Evolutionary conservation across 768 basidiomycete species (phyloP).

Genomic region (Neoboletus magnificus): DNA sequence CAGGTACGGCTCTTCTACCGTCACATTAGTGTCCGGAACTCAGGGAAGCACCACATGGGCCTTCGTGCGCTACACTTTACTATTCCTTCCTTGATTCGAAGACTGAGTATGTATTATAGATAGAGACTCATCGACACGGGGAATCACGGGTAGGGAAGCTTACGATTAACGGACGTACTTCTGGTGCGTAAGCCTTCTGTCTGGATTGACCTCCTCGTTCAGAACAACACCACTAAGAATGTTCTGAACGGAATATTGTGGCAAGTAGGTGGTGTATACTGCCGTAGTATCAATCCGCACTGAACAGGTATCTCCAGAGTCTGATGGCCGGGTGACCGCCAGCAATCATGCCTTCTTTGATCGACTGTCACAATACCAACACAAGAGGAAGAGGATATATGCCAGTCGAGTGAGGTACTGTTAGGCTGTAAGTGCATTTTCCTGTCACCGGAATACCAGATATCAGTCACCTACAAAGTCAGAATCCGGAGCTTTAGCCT

Average conservation of each 20-base stretch:
- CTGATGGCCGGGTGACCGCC: conserved; percentile 49
- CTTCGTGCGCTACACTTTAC: conserved; percentile 12
- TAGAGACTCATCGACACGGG: conserved; percentile 51
- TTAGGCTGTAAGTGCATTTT: conserved; percentile 40
- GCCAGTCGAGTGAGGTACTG: conserved; percentile 41
- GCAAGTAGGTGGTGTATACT: conserved; percentile 29
- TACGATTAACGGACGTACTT: conserved; percentile 55
- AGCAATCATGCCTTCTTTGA: conserved; percentile 38
- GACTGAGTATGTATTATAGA: conserved; percentile 31
- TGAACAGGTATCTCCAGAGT: conserved; percentile 26
- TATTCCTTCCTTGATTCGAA: neutral
- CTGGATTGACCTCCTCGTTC: neutral
- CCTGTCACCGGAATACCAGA: neutral
- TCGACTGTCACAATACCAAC: conserved; percentile 48
- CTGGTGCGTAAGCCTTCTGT: conserved; percentile 31
- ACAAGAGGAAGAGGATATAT: conserved; percentile 43
- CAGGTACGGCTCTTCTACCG: conserved; percentile 33
- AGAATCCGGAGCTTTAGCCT: conserved; percentile 47
- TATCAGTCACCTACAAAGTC: conserved; percentile 30
- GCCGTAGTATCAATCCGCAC: neutral
- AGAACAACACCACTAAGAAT: conserved; percentile 23
- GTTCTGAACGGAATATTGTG: conserved; percentile 46
- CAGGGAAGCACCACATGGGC: conserved; percentile 6
- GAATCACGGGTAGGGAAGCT: conserved; percentile 45
- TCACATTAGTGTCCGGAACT: neutral